Conservation (phyloP, 2,329 filamentous ascomycete species). For the Trematosphaeria pertusa region DNA sequence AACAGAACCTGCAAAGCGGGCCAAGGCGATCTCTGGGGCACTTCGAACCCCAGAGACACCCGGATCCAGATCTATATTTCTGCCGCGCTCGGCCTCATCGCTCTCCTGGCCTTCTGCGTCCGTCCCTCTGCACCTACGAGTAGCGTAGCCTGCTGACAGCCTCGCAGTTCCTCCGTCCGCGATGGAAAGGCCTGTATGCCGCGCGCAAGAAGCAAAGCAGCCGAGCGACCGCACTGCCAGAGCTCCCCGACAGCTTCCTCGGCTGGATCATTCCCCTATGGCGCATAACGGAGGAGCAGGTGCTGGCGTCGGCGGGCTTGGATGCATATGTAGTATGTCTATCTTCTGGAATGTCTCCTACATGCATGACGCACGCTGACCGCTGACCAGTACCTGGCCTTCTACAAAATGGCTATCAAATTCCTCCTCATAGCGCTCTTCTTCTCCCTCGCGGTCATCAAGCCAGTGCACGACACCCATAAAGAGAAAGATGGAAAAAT, state of each 20-base stretch:
- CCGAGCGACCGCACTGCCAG: slow-evolving; percentile 71
- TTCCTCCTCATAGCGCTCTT: slow-evolving; percentile 81
- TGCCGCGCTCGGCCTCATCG: slow-evolving; percentile 70
- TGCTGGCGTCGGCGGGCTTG: slow-evolving; percentile 86
- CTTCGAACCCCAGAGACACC: slow-evolving; percentile 53
- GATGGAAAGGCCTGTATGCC: slow-evolving; percentile 91
- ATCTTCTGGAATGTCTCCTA: too few relatives aligned
- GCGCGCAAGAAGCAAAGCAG: slow-evolving; percentile 81
- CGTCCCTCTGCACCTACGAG: slow-evolving; percentile 36
- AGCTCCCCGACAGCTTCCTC: slow-evolving; percentile 82
- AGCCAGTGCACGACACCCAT: slow-evolving; percentile 82
- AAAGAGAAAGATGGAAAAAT: slow-evolving; percentile 40
- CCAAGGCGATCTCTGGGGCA: slow-evolving; percentile 40
- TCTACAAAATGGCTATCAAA: slow-evolving; percentile 94
- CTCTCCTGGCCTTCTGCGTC: slow-evolving; percentile 80
- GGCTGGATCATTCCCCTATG: slow-evolving; percentile 93
- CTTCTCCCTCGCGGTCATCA: slow-evolving; percentile 80
- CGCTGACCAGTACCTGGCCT: slow-evolving; percentile 86
- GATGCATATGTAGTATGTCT: slow-evolving; percentile 85
- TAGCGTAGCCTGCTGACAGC: slow-evolving; percentile 28
- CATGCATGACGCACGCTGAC: too few relatives aligned
- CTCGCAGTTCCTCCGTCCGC: slow-evolving; percentile 78
- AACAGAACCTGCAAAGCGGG: slow-evolving; percentile 22
- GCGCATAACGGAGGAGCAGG: slow-evolving; percentile 84
- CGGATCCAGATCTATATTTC: slow-evolving; percentile 75